Evolutionary conservation across 192 early-diverging fungal genomes (phyloP).

Genomic region (Mortierella alpina): DNA sequence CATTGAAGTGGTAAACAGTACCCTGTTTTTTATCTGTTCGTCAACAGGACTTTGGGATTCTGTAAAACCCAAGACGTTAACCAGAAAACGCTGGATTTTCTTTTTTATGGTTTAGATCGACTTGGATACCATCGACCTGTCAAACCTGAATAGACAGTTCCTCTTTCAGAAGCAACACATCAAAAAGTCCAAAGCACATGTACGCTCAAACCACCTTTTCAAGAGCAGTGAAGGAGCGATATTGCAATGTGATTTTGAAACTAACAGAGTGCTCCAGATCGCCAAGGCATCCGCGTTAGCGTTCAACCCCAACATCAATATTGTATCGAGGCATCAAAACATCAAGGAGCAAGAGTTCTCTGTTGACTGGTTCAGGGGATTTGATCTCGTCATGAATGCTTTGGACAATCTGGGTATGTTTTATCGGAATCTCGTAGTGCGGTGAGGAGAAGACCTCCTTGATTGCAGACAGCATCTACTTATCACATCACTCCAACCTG

Average conservation of each 20-base stretch:
- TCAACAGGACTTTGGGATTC: background rate
- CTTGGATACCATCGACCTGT: slow-evolving; percentile 98
- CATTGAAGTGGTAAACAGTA: slow-evolving; percentile 75
- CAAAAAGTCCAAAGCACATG: slow-evolving; percentile 90
- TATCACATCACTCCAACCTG: no score
- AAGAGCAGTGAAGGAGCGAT: background rate
- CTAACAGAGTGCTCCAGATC: slow-evolving; percentile 54
- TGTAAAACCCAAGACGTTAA: no score
- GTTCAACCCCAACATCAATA: slow-evolving; percentile 88
- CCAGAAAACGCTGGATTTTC: background rate
- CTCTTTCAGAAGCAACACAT: slow-evolving; percentile 96
- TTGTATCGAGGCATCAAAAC: slow-evolving; percentile 83
- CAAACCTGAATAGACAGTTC: slow-evolving; percentile 99
- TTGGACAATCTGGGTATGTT: slow-evolving; percentile 90
- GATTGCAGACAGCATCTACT: no score
- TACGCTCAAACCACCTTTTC: slow-evolving; percentile 40
- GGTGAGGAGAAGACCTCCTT: no score
- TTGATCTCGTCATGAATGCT: slow-evolving; percentile 95
- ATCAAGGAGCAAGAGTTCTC: slow-evolving; percentile 90
- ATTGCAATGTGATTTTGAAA: background rate
- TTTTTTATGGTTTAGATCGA: slow-evolving; percentile 73
- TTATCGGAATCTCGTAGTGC: background rate
- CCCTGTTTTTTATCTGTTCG: background rate
- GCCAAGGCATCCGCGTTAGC: slow-evolving; percentile 83
- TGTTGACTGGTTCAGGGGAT: slow-evolving; percentile 87